Conservation (phyloP, 345 rosid genomes). For the Capsella bursapastoris region DNA sequence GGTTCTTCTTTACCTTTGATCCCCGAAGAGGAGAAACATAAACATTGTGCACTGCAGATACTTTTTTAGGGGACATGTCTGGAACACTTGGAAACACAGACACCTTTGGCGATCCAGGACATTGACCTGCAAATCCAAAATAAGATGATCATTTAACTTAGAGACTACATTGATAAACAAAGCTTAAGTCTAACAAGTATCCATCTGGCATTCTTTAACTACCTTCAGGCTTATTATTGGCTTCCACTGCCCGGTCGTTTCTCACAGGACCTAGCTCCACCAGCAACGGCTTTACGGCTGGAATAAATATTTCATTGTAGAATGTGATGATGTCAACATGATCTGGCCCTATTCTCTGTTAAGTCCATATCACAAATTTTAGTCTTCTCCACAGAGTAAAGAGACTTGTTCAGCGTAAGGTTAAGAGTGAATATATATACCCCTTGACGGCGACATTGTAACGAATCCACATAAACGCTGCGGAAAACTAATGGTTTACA, state of each 20-base stretch:
- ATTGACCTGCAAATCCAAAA: constrained; percentile 57
- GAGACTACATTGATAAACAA: constrained; percentile 6
- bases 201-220: constrained; percentile 18
- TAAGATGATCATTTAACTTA: constrained; percentile 21
- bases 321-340: constrained; percentile 91
- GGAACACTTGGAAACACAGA: constrained; percentile 87
- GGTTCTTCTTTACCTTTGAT: constrained; percentile 68
- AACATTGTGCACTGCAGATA: constrained; percentile 83
- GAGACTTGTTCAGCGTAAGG: constrained; percentile 5
- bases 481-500: constrained; percentile 92
- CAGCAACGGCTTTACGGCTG: constrained; percentile 80
- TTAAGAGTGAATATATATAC: constrained; percentile 31
- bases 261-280: constrained; percentile 79
- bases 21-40: constrained; percentile 95
- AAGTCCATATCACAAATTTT: constrained; percentile 37
- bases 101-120: constrained; percentile 89
- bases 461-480: constrained; percentile 77
- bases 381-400: constrained; percentile 30
- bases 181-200: constrained; percentile 12
- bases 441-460: constrained; percentile 62
- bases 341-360: constrained; percentile 84
- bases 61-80: constrained; percentile 97
- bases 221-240: constrained; percentile 67
- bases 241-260: constrained; percentile 53
- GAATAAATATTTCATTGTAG: constrained; percentile 89